These are phyloP conservation scores for Claviceps maximensis DNA, from an alignment of 2,329 filamentous ascomycete species.

Conservation along the genomic window DNA sequence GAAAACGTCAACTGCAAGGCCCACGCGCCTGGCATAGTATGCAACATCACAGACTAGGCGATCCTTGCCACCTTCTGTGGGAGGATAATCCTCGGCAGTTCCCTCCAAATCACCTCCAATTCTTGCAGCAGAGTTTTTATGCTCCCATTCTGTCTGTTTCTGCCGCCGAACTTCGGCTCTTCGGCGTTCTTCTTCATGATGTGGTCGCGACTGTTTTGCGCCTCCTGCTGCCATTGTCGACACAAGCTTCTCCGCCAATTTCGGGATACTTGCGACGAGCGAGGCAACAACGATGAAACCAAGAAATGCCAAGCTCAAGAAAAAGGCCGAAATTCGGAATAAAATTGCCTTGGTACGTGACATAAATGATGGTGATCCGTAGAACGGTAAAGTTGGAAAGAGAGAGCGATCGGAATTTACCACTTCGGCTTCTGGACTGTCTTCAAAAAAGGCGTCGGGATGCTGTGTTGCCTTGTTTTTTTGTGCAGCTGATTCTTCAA, in stretches of 20 bases:
- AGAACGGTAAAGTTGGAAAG: conserved; percentile 74
- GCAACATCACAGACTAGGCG: conserved; percentile 63
- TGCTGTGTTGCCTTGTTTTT: not conserved
- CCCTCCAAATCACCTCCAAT: conserved; percentile 28
- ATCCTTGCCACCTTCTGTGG: conserved; percentile 70
- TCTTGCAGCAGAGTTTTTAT: conserved; percentile 22
- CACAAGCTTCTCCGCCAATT: conserved; percentile 33
- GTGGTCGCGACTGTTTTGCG: conserved; percentile 48
- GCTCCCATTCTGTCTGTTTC: conserved; percentile 50
- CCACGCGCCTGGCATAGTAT: conserved; percentile 80
- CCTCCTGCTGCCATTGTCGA: conserved; percentile 43
- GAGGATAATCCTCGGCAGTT: conserved; percentile 46
- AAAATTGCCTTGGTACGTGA: not conserved
- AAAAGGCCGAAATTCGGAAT: conserved; percentile 50
- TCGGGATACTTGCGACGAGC: conserved; percentile 51
- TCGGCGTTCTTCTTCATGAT: conserved; percentile 58
- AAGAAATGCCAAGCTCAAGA: conserved; percentile 67
- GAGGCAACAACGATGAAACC: conserved; percentile 63
- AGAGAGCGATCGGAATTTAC: conserved; percentile 51
- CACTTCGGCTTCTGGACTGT: not conserved
- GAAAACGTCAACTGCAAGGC: conserved; percentile 71
- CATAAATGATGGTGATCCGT: conserved; percentile 58
- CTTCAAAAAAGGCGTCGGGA: not conserved
- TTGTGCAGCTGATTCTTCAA: conserved; percentile 36
- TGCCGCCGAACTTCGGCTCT: conserved; percentile 43